Evolutionary conservation across 2,329 filamentous ascomycete species (phyloP).

Genomic region (Penicillium sp.): DNA sequence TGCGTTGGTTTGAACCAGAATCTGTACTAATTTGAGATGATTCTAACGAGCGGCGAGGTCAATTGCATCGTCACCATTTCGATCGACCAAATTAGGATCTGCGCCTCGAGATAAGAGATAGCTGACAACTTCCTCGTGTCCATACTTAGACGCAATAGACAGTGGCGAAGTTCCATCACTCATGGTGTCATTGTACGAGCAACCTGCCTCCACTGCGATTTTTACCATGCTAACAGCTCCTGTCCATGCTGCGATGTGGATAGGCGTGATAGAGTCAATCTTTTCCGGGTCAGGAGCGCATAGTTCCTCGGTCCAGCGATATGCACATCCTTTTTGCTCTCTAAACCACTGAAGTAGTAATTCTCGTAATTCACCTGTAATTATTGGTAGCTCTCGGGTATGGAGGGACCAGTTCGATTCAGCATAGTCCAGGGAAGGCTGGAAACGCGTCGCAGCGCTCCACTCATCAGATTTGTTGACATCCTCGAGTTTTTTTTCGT

Average conservation of each 20-base stretch:
- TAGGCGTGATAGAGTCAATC: background rate
- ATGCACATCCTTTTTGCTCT: background rate
- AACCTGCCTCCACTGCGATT: background rate
- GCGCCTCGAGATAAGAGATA: conserved; percentile 1
- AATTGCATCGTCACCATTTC: background rate
- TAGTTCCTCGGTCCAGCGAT: conserved; percentile 4
- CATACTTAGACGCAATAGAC: conserved; percentile 1
- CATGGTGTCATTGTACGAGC: conserved; percentile 4
- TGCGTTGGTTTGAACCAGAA: background rate
- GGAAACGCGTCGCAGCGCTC: background rate
- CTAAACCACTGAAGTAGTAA: background rate
- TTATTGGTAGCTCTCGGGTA: background rate
- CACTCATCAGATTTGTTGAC: background rate
- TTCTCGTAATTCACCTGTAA: conserved; percentile 5
- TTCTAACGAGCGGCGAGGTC: background rate
- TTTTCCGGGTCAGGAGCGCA: background rate
- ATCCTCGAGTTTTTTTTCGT: conserved; percentile 1
- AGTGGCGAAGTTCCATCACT: conserved; percentile 2
- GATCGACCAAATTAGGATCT: background rate
- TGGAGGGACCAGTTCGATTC: conserved; percentile 10
- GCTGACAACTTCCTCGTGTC: conserved; percentile 4
- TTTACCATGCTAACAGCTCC: conserved; percentile 4
- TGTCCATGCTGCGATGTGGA: conserved; percentile 10
- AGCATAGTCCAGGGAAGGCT: conserved; percentile 4
- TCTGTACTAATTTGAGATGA: background rate